A percentile compares a stretch with the other conserved stretches of the same genome.
These are phyloP conservation scores for Thraustochytrium sp. DNA, from an alignment of 352 stramenopile genomes.

Conservation along the genomic window DNA sequence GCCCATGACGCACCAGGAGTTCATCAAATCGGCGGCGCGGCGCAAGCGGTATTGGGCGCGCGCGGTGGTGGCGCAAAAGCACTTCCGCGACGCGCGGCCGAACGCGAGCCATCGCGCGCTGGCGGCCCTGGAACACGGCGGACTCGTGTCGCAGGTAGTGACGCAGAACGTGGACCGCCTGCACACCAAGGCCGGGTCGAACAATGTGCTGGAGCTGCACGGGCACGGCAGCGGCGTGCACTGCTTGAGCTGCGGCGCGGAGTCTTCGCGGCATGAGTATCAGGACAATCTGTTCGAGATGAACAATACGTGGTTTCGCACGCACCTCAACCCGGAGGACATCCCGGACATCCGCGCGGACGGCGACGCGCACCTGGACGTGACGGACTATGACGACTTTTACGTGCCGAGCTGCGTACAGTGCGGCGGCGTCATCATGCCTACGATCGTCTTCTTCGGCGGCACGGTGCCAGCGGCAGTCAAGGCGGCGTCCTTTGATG, in stretches of 20 bases:
- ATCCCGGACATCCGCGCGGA: constrained; percentile 22
- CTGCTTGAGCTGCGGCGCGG: constrained; percentile 70
- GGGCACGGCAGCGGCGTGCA: constrained; percentile 72
- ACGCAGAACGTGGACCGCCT: constrained; percentile 97
- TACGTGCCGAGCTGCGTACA: constrained; percentile 62
- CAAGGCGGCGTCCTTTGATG: constrained; percentile 60
- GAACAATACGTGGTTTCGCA: constrained; percentile 66
- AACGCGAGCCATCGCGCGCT: constrained; percentile 83
- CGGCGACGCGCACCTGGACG: constrained; percentile 12
- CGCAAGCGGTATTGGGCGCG: constrained; percentile 87
- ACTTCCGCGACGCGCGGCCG: constrained; percentile 66
- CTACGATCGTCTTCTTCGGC: constrained; percentile 93
- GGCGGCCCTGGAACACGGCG: constrained; percentile 63
- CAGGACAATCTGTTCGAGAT: constrained; percentile 68
- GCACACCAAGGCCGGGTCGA: constrained; percentile 78
- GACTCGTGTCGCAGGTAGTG: constrained; percentile 65
- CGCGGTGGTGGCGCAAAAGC: constrained; percentile 75
- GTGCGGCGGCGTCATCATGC: constrained; percentile 75
- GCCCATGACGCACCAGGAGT: constrained; percentile 91
- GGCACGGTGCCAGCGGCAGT: constrained; percentile 79
- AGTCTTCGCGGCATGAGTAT: constrained; percentile 67
- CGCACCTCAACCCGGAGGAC: constrained; percentile 28
- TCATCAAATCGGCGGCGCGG: constrained; percentile 63
- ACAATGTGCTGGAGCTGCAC: constrained; percentile 86
- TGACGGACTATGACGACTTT: constrained; percentile 68